A percentile compares a stretch with the other conserved stretches of the same genome.
Evolutionary conservation across 2,329 filamentous ascomycete genomes (phyloP).

Genomic region (Fusarium beomiforme): DNA sequence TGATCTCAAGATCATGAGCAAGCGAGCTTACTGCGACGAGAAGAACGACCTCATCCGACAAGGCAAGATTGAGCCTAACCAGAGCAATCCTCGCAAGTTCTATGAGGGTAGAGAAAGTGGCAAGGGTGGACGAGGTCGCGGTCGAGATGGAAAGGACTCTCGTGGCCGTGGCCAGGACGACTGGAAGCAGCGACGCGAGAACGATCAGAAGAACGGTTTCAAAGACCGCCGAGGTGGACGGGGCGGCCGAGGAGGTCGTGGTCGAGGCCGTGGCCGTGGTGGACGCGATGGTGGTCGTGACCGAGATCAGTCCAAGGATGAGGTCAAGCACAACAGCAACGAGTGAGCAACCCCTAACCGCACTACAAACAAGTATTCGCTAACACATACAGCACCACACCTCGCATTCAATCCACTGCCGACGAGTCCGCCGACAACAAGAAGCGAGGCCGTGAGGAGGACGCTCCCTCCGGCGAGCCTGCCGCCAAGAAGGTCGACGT

Average conservation of each 20-base stretch:
- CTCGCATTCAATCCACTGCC: slow-evolving; percentile 59
- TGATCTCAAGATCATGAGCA: slow-evolving; percentile 84
- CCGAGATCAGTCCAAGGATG: slow-evolving; percentile 46
- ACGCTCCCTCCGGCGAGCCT: slow-evolving; percentile 54
- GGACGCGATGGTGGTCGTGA: slow-evolving; percentile 54
- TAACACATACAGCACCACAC: slow-evolving; percentile 39
- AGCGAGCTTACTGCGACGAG: slow-evolving; percentile 85
- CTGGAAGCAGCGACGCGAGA: slow-evolving; percentile 72
- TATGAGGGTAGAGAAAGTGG: slow-evolving; percentile 58
- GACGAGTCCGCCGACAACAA: slow-evolving; percentile 52
- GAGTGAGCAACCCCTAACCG: slow-evolving; percentile 34
- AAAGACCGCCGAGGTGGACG: slow-evolving; percentile 57
- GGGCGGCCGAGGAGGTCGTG: slow-evolving; percentile 56
- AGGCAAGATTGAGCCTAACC: slow-evolving; percentile 72
- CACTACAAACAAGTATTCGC: not conserved
- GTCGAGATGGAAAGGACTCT: slow-evolving; percentile 49
- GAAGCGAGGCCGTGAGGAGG: slow-evolving; percentile 67
- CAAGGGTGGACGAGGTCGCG: slow-evolving; percentile 52
- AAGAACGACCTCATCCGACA: slow-evolving; percentile 78
- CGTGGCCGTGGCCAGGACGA: slow-evolving; percentile 61
- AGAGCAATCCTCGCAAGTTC: slow-evolving; percentile 54
- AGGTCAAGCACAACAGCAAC: slow-evolving; percentile 40
- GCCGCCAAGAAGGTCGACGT: slow-evolving; percentile 71
- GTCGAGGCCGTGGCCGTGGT: slow-evolving; percentile 54
- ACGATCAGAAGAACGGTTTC: slow-evolving; percentile 70